Conservation (phyloP, 441 rosid genomes). For the Flueggea neowawraea region DNA sequence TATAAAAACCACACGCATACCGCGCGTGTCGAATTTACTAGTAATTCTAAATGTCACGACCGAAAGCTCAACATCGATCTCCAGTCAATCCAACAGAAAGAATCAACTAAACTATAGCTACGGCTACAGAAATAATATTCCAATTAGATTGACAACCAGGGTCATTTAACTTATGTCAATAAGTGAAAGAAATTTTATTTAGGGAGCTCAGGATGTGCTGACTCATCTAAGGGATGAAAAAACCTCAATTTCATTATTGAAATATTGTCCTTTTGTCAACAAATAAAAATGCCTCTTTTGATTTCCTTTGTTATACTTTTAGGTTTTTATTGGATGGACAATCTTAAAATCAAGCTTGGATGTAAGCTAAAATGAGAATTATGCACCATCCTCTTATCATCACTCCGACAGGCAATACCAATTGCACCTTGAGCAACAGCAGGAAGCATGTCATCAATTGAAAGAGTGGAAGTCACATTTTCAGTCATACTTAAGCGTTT, state of each 20-base stretch:
- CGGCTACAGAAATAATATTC: too few relatives aligned
- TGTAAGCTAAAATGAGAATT: neutral
- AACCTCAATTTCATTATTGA: too few relatives aligned
- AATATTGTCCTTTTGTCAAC: too few relatives aligned
- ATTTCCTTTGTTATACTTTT: neutral
- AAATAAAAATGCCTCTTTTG: too few relatives aligned
- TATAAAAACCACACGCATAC: too few relatives aligned
- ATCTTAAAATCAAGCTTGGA: neutral
- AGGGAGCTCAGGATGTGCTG: neutral
- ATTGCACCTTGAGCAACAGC: conserved; percentile 99
- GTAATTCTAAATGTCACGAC: too few relatives aligned
- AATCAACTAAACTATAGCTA: too few relatives aligned
- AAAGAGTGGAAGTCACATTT: conserved; percentile 67
- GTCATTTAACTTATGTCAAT: too few relatives aligned
- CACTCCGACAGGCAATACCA: conserved; percentile 86
- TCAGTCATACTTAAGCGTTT: conserved; percentile 89
- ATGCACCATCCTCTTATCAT: conserved; percentile 80
- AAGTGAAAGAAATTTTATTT: neutral
- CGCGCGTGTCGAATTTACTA: too few relatives aligned
- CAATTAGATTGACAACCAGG: too few relatives aligned
- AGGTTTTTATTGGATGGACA: neutral
- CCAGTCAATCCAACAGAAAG: too few relatives aligned
- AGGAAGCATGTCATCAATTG: conserved; percentile 95
- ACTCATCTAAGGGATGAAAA: neutral
- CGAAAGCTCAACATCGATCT: too few relatives aligned